phyloP scores from a whole-genome alignment of 768 basidiomycete species.

The Mrakia gelida region DNA sequence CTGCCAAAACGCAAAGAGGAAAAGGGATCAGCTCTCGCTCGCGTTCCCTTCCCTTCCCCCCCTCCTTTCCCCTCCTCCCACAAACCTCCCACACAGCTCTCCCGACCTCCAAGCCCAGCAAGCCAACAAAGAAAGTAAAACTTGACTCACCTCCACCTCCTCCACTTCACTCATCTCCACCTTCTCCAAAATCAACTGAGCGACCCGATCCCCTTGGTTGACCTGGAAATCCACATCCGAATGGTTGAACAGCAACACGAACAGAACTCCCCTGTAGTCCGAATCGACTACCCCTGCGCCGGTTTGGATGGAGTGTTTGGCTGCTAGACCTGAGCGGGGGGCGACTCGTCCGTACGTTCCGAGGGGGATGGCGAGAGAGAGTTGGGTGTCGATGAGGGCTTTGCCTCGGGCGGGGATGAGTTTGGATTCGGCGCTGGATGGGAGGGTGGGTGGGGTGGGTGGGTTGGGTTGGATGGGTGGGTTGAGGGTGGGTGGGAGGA shows the following conservation, averaged over 20 bases:
- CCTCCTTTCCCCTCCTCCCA: neutral
- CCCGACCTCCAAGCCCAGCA: neutral
- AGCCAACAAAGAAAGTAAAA: neutral
- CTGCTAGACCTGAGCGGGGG: conserved; percentile 89
- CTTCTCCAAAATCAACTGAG: conserved; percentile 87
- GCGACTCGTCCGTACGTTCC: conserved; percentile 97
- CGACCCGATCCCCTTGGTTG: conserved; percentile 87
- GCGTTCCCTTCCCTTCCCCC: neutral
- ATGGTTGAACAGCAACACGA: conserved; percentile 87
- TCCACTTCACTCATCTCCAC: conserved; percentile 79
- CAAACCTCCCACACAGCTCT: neutral
- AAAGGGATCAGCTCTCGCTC: neutral
- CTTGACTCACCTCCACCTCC: conserved; percentile 69
- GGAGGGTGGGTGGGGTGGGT: neutral
- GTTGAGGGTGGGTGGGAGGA: neutral
- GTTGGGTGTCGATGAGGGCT: conserved; percentile 81
- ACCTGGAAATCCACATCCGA: conserved; percentile 88
- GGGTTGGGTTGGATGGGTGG: conserved; percentile 47
- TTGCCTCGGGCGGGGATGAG: conserved; percentile 82
- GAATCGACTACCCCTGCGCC: conserved; percentile 97
- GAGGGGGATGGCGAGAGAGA: conserved; percentile 86
- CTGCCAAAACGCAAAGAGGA: conserved; percentile 46
- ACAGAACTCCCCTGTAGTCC: conserved; percentile 88
- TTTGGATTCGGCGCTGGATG: conserved; percentile 72
- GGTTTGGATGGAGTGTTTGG: conserved; percentile 96